phyloP scores from a whole-genome alignment of 805 yeast species.

The Teunomyces aglyptinius region DNA sequence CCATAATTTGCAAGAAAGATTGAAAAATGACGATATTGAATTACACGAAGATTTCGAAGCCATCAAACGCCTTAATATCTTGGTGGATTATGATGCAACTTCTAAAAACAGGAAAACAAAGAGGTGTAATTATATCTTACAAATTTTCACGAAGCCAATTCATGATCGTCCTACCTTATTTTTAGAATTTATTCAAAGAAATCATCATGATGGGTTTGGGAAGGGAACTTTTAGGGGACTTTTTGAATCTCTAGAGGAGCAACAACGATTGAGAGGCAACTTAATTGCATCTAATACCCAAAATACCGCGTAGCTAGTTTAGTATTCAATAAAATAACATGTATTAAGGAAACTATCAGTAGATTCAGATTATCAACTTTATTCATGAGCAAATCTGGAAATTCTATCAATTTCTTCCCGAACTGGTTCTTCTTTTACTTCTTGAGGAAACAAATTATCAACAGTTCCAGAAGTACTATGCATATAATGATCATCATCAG shows the following conservation, averaged over 20 bases:
- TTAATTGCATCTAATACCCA: not conserved
- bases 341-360: not conserved
- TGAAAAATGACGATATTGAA: conserved; percentile 42
- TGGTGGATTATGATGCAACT: conserved; percentile 73
- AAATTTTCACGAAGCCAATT: conserved; percentile 74
- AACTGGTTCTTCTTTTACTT: not conserved
- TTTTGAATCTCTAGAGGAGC: conserved; percentile 77
- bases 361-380: not conserved
- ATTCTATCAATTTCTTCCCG: not conserved
- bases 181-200: conserved; percentile 76
- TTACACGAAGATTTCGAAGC: conserved; percentile 53
- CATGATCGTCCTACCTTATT: conserved; percentile 80
- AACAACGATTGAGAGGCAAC: conserved; percentile 67
- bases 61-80: conserved; percentile 52
- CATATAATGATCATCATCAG: not conserved
- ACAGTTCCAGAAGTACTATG: not conserved
- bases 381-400: not conserved
- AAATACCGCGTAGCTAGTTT: too few relatives aligned
- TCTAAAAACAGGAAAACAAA: conserved; percentile 21
- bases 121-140: conserved; percentile 66
- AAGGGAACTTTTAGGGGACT: conserved; percentile 84
- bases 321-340: not conserved
- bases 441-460: not conserved
- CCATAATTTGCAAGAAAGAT: conserved; percentile 42
- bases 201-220: conserved; percentile 82